Percentiles rank a stretch among this genome's conserved stretches.
Evolutionary conservation across 768 basidiomycete species (phyloP).

Genomic region (Rhizopogon vinicolor): DNA sequence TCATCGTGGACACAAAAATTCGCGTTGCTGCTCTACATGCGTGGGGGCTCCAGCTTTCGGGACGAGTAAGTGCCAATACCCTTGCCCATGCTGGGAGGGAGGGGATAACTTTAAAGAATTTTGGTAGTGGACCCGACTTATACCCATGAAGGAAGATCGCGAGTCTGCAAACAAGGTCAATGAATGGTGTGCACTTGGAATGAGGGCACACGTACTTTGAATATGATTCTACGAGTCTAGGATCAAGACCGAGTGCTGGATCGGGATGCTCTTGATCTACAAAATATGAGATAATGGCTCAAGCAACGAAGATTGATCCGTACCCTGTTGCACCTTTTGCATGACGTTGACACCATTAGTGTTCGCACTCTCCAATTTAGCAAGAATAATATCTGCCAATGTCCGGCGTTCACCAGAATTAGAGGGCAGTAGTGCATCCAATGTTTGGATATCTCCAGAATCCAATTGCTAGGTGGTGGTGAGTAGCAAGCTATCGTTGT

Average conservation of each 20-base stretch:
- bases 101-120: slow-evolving; percentile 97
- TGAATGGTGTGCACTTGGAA: neutral
- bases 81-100: slow-evolving; percentile 95
- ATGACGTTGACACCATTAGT: slow-evolving; percentile 52
- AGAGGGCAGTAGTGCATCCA: slow-evolving; percentile 77
- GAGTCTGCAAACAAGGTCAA: slow-evolving; percentile 48
- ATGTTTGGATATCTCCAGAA: slow-evolving; percentile 78
- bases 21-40: slow-evolving; percentile 92
- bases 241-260: slow-evolving; percentile 85
- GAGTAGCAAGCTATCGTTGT: slow-evolving; percentile 3
- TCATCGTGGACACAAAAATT: slow-evolving; percentile 96
- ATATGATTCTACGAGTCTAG: slow-evolving; percentile 89
- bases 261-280: slow-evolving; percentile 56
- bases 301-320: neutral
- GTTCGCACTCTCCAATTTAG: slow-evolving; percentile 70
- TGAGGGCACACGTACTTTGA: slow-evolving; percentile 64
- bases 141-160: slow-evolving; percentile 83
- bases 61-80: slow-evolving; percentile 86
- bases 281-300: slow-evolving; percentile 5
- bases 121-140: slow-evolving; percentile 91
- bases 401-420: slow-evolving; percentile 78
- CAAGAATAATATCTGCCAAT: slow-evolving; percentile 94
- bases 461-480: slow-evolving; percentile 70
- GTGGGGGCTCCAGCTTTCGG: slow-evolving; percentile 94
- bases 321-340: slow-evolving; percentile 59